Evolutionary conservation across 257 asterid species (phyloP).

Genomic region (Solanum dulcamara): DNA sequence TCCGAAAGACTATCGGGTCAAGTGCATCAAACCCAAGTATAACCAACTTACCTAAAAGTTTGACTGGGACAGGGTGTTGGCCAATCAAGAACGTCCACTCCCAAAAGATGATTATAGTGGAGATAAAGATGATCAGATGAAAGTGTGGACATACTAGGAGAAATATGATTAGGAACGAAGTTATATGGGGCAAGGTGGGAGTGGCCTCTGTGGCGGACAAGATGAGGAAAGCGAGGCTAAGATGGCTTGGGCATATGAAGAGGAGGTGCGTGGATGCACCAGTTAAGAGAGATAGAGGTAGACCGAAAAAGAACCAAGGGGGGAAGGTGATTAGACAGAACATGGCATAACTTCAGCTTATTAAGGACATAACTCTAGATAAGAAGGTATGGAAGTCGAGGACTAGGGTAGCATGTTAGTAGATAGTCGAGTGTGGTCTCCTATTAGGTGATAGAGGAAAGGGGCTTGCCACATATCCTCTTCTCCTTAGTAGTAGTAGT

Average conservation of each 20-base stretch:
- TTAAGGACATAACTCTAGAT: neutral
- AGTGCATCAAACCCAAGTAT: too few relatives aligned
- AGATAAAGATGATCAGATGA: neutral
- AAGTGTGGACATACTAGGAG: neutral
- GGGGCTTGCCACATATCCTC: neutral
- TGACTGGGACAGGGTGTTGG: neutral
- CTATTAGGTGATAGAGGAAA: neutral
- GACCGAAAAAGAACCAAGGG: neutral
- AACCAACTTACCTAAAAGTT: neutral
- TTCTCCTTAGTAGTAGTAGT: neutral
- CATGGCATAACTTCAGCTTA: neutral
- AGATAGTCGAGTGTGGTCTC: neutral
- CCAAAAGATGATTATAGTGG: neutral
- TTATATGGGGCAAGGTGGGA: neutral
- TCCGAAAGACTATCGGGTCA: too few relatives aligned
- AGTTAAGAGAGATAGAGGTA: neutral
- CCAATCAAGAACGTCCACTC: neutral
- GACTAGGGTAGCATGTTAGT: neutral
- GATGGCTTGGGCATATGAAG: neutral
- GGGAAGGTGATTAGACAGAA: neutral
- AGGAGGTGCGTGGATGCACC: neutral
- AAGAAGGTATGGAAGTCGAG: neutral
- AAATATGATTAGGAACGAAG: neutral
- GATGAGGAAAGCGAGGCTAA: neutral
- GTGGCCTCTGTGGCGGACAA: neutral